Percentiles rank a stretch among this genome's conserved stretches.
phyloP scores from a whole-genome alignment of 139 green algal genomes.

The Micromonas pusilla region DNA sequence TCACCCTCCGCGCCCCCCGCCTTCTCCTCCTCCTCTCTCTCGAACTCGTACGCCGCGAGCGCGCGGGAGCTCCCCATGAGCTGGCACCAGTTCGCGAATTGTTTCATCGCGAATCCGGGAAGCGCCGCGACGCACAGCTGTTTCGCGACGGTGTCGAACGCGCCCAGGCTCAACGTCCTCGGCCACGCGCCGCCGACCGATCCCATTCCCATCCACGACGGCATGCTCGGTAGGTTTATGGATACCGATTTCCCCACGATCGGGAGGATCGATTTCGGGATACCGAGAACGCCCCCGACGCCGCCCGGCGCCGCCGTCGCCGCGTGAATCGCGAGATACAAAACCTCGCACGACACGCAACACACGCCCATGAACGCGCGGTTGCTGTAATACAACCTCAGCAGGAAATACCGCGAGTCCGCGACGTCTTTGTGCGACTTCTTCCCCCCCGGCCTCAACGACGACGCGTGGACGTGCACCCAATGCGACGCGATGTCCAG shows the following conservation, averaged over 20 bases:
- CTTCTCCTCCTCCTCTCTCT: not conserved
- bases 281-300: not conserved
- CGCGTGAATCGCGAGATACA: slow-evolving; percentile 21
- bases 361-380: slow-evolving; percentile 34
- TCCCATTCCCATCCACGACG: not conserved
- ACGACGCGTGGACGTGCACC: slow-evolving; percentile 1
- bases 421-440: slow-evolving; percentile 18
- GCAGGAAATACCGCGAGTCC: not conserved
- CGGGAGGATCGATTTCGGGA: no score
- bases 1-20: no score
- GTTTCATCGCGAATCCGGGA: slow-evolving; percentile 10
- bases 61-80: not conserved
- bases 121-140: not conserved
- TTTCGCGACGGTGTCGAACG: not conserved
- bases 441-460: not conserved
- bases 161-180: not conserved
- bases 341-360: slow-evolving; percentile 25
- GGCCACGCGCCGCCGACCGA: not conserved
- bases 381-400: slow-evolving; percentile 31
- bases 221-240: not conserved
- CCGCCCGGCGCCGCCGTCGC: not conserved
- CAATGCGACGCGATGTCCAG: slow-evolving; percentile 16
- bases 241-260: no score
- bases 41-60: not conserved
- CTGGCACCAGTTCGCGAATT: not conserved